phyloP scores from a whole-genome alignment of 164 flowering plant species.

The Chloranthus sessilifolius region DNA sequence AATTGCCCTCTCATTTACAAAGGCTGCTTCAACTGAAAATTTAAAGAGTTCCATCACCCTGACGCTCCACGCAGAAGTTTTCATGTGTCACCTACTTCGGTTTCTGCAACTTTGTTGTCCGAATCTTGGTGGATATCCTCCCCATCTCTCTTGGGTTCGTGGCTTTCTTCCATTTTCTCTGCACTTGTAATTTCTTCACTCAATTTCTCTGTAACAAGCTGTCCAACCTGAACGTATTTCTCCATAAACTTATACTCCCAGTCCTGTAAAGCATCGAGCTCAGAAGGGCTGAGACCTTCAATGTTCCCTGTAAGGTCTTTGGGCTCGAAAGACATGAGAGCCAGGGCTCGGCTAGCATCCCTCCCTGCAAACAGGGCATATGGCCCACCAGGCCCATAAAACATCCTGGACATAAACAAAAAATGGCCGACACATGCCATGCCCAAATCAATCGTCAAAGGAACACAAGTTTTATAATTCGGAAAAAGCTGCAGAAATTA shows the following conservation, averaged over 20 bases:
- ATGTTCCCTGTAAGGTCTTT: conserved; percentile 58
- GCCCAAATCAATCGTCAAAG: not conserved
- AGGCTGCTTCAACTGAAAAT: too few species aligned
- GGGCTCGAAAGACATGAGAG: conserved; percentile 63
- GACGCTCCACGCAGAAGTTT: too few species aligned
- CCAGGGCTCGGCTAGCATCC: conserved; percentile 75
- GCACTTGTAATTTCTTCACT: conserved; percentile 3
- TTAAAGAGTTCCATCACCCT: too few species aligned
- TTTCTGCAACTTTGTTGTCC: not conserved
- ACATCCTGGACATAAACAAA: conserved; percentile 42
- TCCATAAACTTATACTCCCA: conserved; percentile 80
- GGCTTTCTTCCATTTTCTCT: conserved; percentile 13
- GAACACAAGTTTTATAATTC: not conserved
- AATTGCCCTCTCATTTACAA: too few species aligned
- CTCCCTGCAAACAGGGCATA: conserved; percentile 73
- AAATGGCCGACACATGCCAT: not conserved
- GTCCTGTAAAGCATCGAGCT: conserved; percentile 54
- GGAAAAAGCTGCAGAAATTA: too few species aligned
- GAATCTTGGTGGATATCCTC: conserved; percentile 2
- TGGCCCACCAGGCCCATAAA: conserved; percentile 80
- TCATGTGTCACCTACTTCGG: conserved; percentile 2
- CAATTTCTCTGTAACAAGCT: conserved; percentile 18
- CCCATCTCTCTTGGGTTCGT: conserved; percentile 4
- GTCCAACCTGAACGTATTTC: conserved; percentile 70
- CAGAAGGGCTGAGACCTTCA: conserved; percentile 40